phyloP scores from a whole-genome alignment of 2,329 filamentous ascomycete genomes.

The Aureobasidium sp. region DNA sequence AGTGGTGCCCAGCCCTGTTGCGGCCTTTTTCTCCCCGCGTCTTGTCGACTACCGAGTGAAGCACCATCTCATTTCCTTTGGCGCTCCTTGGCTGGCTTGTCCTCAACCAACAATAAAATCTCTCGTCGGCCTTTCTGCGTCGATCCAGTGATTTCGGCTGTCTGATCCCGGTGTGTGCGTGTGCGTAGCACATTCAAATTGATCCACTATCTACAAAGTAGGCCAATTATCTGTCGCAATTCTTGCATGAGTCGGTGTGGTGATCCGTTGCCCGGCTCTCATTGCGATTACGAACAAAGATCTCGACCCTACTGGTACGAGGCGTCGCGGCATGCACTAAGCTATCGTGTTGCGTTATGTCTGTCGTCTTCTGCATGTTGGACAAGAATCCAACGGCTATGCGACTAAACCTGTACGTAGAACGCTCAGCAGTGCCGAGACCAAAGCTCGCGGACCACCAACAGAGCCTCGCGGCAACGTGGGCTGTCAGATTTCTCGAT shows the following conservation, averaged over 20 bases:
- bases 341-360: conserved; percentile 2
- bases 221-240: conserved; percentile 6
- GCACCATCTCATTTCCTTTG: conserved; percentile 9
- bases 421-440: conserved; percentile 3
- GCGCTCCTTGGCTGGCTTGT: conserved; percentile 8
- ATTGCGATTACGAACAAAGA: not conserved
- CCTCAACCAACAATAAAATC: conserved; percentile 7
- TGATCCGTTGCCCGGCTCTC: not conserved
- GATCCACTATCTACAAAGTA: not conserved
- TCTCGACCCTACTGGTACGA: not conserved
- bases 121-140: conserved; percentile 5
- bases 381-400: not conserved
- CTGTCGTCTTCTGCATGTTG: not conserved
- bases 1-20: not conserved
- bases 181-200: not conserved
- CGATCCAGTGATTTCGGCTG: conserved; percentile 6
- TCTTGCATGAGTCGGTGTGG: not conserved
- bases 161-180: not conserved
- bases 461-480: conserved; percentile 7
- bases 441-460: not conserved
- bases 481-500: not conserved
- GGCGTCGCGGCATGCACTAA: not conserved
- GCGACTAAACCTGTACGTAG: conserved; percentile 4
- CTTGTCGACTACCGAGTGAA: not conserved
- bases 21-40: not conserved